Evolutionary conservation across 2,329 filamentous ascomycete genomes (phyloP), one percentile per base, ranked within the genome.

Genomic region (Curvularia lunata): DNA sequence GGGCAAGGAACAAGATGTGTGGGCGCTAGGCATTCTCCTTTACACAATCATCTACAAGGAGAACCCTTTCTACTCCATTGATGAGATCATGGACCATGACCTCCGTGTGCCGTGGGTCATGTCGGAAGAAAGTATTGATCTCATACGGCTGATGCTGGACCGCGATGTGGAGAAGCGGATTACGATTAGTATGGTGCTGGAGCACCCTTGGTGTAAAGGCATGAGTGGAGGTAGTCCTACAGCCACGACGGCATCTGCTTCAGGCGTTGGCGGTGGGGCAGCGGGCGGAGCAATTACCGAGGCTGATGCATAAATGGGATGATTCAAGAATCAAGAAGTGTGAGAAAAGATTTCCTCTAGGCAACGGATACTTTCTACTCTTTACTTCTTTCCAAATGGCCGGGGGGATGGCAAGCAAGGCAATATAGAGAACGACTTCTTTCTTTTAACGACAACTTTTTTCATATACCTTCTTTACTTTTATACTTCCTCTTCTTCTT

Each of bases 41-140:
- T 99, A 99, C 81, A 99, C 95, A 27, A 97, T 99, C 72, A 90
- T 98, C 72, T 99, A 99, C 84, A 99, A 98, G 80, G 95, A 99
- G 80, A 99, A 99, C 73, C 94, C 95, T 0, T 99, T 97, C 78
- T 98, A 98, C 84, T 96, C 91, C 78, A 95, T 98, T 71, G 95
- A 99, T 77, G 95, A 99, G 82, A 99, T 99, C 72, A 96, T 98
- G 86, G 95, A 99, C 75, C 93, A 94, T 71, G 94, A 97, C 68
- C 82, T 99, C 58, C 87, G 95, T 47, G 89, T 99, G 27, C 95
- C 95, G 0, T 97, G 91, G 75, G 85, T 90, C 32, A 87, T 94
- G 80, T 92, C 91, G 76, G 92, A 97, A 64, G 90, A 93, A 65
- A 97, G 92, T 76, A 96, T 99, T 65, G 90, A 97, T 69, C 83